These are phyloP conservation scores for Bipolaris sorokiniana DNA, from an alignment of 2,329 filamentous ascomycete species.

Conservation along the genomic window DNA sequence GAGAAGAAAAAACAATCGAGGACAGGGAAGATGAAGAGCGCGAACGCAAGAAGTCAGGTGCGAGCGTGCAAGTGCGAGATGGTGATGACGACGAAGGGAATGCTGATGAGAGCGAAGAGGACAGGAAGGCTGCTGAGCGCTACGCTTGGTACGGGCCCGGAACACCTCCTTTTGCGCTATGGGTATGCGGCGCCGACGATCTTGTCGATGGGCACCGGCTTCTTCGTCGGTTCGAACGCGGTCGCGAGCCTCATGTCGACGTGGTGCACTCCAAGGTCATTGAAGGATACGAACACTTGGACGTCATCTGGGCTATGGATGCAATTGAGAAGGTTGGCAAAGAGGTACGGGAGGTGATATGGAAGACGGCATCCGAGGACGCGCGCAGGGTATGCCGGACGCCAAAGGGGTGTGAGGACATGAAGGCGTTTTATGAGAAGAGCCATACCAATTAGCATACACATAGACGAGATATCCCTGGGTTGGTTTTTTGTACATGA, in stretches of 20 bases:
- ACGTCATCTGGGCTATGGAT: conserved; percentile 95
- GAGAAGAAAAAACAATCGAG: conserved; percentile 70
- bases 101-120: conserved; percentile 34
- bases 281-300: conserved; percentile 85
- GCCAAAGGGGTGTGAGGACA: conserved; percentile 67
- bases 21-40: conserved; percentile 56
- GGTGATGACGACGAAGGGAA: conserved; percentile 20
- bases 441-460: conserved; percentile 1
- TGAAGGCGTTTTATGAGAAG: conserved; percentile 36
- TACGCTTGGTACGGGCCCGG: conserved; percentile 81
- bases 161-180: conserved; percentile 83
- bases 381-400: conserved; percentile 66
- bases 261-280: conserved; percentile 84
- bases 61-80: conserved; percentile 14
- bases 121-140: conserved; percentile 50
- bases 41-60: conserved; percentile 26
- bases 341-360: conserved; percentile 81
- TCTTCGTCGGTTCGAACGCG: conserved; percentile 74
- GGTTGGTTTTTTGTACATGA: neutral
- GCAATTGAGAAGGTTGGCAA: conserved; percentile 79
- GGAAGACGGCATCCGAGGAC: conserved; percentile 70
- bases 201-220: conserved; percentile 82
- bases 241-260: conserved; percentile 79
- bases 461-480: conserved; percentile 4
- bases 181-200: conserved; percentile 82